phyloP scores from a whole-genome alignment of 345 rosid genomes.

The Acer negundo region DNA sequence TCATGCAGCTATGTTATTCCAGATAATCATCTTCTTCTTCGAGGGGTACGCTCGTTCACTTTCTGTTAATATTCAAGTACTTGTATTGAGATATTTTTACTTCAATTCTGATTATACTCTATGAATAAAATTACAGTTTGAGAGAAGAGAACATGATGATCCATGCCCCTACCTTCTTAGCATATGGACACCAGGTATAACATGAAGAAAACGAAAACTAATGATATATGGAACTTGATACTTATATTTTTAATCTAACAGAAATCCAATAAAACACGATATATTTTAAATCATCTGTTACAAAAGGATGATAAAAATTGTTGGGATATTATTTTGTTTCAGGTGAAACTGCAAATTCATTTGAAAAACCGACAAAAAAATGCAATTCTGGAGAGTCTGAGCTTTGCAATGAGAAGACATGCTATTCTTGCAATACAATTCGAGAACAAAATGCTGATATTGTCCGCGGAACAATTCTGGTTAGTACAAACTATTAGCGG shows the following conservation, averaged over 20 bases:
- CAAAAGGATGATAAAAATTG: background rate
- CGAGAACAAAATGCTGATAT: slow-evolving; percentile 26
- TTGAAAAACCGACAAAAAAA: slow-evolving; percentile 27
- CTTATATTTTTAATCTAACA: background rate
- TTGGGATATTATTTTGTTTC: background rate
- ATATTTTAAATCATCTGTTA: background rate
- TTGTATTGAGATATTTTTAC: background rate
- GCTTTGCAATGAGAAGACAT: slow-evolving; percentile 36
- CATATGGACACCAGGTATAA: slow-evolving; percentile 59
- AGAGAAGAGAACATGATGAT: slow-evolving; percentile 49
- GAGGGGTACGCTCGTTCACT: slow-evolving; percentile 36
- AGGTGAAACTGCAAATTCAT: slow-evolving; percentile 51
- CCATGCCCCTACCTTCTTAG: slow-evolving; percentile 60
- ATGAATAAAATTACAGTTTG: slow-evolving; percentile 36
- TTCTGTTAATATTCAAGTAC: background rate
- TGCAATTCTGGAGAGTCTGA: slow-evolving; percentile 34
- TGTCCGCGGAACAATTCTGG: slow-evolving; percentile 68
- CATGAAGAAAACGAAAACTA: background rate
- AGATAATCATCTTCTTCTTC: slow-evolving; percentile 46
- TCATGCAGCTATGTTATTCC: slow-evolving; percentile 64
- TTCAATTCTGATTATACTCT: background rate
- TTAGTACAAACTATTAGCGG: slow-evolving; percentile 24
- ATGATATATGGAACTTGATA: too few relatives aligned
- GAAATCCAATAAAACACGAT: background rate
- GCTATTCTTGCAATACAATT: slow-evolving; percentile 36